Conservation (phyloP, 805 yeast species). For the Jamesozyma gamospora region DNA sequence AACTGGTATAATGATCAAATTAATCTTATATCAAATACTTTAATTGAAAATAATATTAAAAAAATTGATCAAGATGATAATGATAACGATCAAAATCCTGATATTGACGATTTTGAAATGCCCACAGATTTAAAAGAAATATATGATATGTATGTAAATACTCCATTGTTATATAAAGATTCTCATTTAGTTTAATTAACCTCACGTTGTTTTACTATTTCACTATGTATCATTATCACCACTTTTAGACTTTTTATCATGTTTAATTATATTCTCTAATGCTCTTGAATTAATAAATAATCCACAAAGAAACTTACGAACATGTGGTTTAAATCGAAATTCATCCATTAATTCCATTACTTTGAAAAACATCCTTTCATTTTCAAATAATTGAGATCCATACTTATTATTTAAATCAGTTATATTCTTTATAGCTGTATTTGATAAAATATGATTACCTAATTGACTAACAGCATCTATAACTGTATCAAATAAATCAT, state of each 20-base stretch:
- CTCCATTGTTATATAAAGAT: slow-evolving; percentile 25
- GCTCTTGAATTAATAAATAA: slow-evolving; percentile 46
- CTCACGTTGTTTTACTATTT: background rate
- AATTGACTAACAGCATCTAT: slow-evolving; percentile 39
- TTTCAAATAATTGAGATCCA: slow-evolving; percentile 43
- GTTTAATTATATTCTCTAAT: slow-evolving; percentile 42
- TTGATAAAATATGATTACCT: slow-evolving; percentile 44
- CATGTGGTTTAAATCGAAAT: slow-evolving; percentile 52
- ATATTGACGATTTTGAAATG: slow-evolving; percentile 9
- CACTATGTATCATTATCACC: background rate
- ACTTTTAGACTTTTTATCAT: slow-evolving; percentile 29
- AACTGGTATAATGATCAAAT: slow-evolving; percentile 23
- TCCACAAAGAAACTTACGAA: slow-evolving; percentile 56
- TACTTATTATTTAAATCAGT: slow-evolving; percentile 40
- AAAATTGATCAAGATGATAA: background rate
- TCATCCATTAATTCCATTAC: slow-evolving; percentile 42
- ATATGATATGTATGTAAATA: slow-evolving; percentile 19
- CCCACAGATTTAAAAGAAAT: slow-evolving; percentile 22
- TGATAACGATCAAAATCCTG: background rate
- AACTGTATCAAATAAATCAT: slow-evolving; percentile 24
- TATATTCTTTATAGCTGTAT: slow-evolving; percentile 49
- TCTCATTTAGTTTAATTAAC: background rate
- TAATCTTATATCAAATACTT: slow-evolving; percentile 2
- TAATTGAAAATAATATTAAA: background rate
- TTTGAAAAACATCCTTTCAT: slow-evolving; percentile 44